Evolutionary conservation across 805 yeast genomes (phyloP).

Genomic region (Lachancea fermentati): DNA sequence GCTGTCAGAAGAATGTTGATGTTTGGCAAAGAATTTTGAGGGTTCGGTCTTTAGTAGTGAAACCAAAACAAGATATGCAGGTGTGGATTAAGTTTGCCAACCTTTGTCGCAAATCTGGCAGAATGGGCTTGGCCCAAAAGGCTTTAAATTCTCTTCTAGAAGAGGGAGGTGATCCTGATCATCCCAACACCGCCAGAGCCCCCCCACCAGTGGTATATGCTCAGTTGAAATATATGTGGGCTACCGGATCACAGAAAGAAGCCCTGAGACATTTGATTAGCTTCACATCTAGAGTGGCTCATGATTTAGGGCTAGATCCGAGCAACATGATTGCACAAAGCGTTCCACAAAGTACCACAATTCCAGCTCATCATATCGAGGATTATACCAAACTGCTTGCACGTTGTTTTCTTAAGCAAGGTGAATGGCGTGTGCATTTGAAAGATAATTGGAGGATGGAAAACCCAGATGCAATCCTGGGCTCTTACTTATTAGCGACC

Average conservation of each 20-base stretch:
- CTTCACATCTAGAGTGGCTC: slow-evolving; percentile 86
- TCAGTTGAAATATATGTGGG: slow-evolving; percentile 95
- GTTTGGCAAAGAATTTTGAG: slow-evolving; percentile 97
- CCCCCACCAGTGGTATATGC: slow-evolving; percentile 98
- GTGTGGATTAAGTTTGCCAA: slow-evolving; percentile 99
- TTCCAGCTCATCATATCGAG: slow-evolving; percentile 58
- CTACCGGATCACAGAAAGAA: slow-evolving; percentile 80
- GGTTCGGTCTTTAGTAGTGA: slow-evolving; percentile 86
- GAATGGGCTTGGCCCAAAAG: slow-evolving; percentile 88
- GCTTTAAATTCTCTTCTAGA: slow-evolving; percentile 76
- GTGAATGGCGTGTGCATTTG: slow-evolving; percentile 93
- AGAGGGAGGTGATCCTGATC: slow-evolving; percentile 53
- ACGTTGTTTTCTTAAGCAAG: slow-evolving; percentile 92
- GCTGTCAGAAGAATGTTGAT: slow-evolving; percentile 95
- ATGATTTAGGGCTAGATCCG: slow-evolving; percentile 80
- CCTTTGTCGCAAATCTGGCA: slow-evolving; percentile 87
- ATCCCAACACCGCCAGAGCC: slow-evolving; percentile 62
- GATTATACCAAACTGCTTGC: slow-evolving; percentile 83
- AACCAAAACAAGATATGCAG: slow-evolving; percentile 94
- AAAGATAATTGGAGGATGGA: slow-evolving; percentile 75
- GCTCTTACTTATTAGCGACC: slow-evolving; percentile 89
- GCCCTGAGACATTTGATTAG: slow-evolving; percentile 83
- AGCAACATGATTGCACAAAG: slow-evolving; percentile 85
- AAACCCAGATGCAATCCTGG: slow-evolving; percentile 75
- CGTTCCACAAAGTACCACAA: slow-evolving; percentile 51